phyloP scores from a whole-genome alignment of 768 basidiomycete species.

The Phylloporus sp. region DNA sequence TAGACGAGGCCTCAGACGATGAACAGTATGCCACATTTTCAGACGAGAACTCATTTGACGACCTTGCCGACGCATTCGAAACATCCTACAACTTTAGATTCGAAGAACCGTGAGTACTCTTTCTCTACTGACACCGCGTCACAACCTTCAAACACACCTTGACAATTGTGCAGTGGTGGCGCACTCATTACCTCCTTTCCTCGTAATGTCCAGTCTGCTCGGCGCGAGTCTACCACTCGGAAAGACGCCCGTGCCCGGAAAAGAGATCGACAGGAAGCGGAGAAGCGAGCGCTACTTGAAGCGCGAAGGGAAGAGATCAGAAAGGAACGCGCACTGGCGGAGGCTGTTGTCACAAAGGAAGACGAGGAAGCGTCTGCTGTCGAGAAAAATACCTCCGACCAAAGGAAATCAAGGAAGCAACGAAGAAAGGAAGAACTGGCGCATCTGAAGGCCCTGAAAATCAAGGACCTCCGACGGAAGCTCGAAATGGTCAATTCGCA shows the following conservation, averaged over 20 bases:
- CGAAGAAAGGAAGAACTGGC: constrained; percentile 67
- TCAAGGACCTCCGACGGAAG: constrained; percentile 74
- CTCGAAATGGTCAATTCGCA: constrained; percentile 69
- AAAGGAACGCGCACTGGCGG: constrained; percentile 58
- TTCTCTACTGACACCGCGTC: background rate
- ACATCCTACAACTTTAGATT: constrained; percentile 97
- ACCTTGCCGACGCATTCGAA: constrained; percentile 89
- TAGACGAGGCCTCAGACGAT: constrained; percentile 4
- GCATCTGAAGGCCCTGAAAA: constrained; percentile 78
- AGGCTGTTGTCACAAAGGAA: constrained; percentile 71
- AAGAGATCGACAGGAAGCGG: constrained; percentile 65
- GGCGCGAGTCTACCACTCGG: constrained; percentile 71
- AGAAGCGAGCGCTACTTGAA: constrained; percentile 69
- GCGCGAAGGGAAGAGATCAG: constrained; percentile 74
- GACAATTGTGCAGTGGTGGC: constrained; percentile 48
- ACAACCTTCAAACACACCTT: background rate
- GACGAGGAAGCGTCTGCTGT: constrained; percentile 23
- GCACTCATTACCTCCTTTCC: constrained; percentile 70
- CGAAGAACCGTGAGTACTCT: constrained; percentile 79
- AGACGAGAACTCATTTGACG: constrained; percentile 81
- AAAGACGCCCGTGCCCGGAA: constrained; percentile 81
- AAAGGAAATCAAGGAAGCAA: constrained; percentile 18
- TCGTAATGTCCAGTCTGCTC: constrained; percentile 63
- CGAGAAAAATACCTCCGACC: constrained; percentile 65
- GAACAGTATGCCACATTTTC: constrained; percentile 35